Evolutionary conservation across 2,329 filamentous ascomycete genomes (phyloP).

Genomic region (Fusarium pseudoanthophilum): DNA sequence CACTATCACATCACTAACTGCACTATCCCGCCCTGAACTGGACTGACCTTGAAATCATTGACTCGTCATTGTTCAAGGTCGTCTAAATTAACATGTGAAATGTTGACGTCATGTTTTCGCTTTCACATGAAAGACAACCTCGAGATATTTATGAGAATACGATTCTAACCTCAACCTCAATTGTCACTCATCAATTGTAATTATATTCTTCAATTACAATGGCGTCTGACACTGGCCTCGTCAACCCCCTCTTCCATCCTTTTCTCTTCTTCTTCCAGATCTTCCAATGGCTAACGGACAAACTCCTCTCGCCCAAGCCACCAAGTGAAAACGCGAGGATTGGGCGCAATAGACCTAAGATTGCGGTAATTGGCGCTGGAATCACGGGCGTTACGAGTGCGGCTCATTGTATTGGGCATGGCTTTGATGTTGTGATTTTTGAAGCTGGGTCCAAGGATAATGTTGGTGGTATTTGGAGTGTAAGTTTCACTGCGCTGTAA

Average conservation of each 20-base stretch:
- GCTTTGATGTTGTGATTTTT: constrained; percentile 84
- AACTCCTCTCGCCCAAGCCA: constrained; percentile 75
- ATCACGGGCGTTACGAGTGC: constrained; percentile 82
- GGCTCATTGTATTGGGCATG: constrained; percentile 85
- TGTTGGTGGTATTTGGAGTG: constrained; percentile 84
- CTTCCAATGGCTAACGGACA: constrained; percentile 71
- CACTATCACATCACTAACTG: background rate
- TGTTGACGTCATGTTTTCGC: constrained; percentile 43
- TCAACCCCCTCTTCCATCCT: constrained; percentile 61
- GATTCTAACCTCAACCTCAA: background rate
- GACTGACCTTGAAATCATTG: constrained; percentile 21
- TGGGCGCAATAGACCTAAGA: constrained; percentile 64
- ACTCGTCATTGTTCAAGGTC: constrained; percentile 25
- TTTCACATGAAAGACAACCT: constrained; percentile 29
- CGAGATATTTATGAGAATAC: background rate
- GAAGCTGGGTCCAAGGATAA: constrained; percentile 74
- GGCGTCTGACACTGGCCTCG: constrained; percentile 46
- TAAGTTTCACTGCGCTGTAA: constrained; percentile 52
- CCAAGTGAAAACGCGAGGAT: constrained; percentile 68
- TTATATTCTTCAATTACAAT: constrained; percentile 23
- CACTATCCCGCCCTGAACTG: background rate
- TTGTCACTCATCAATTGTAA: background rate
- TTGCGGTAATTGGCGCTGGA: constrained; percentile 77
- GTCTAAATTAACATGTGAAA: constrained; percentile 29
- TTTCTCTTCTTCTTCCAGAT: constrained; percentile 72